A percentile compares a stretch with the other conserved stretches of the same genome.
Evolutionary conservation across 176 grass and related monocot species (phyloP).

Genomic region (Oryza meridionalis): DNA sequence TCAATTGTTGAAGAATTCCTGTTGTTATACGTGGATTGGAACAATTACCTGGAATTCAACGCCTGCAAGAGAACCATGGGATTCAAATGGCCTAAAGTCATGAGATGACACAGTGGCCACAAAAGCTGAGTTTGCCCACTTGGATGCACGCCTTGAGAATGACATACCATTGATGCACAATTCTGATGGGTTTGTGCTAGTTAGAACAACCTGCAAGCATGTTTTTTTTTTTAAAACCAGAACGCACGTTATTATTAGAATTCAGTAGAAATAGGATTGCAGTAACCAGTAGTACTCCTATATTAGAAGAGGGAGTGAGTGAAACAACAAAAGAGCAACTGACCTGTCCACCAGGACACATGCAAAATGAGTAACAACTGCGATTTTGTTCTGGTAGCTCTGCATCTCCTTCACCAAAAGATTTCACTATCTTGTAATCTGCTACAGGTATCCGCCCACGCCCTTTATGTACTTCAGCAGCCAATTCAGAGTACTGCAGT

Average conservation of each 20-base stretch:
- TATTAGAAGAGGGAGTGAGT: background rate
- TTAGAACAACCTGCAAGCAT: conserved; percentile 92
- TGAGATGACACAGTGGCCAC: conserved; percentile 85
- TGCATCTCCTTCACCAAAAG: conserved; percentile 50
- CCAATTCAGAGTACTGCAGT: conserved; percentile 83
- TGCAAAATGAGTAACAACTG: conserved; percentile 97
- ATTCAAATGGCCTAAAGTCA: conserved; percentile 71
- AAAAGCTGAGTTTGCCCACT: conserved; percentile 95
- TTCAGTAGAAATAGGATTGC: conserved; percentile 22
- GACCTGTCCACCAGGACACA: conserved; percentile 99
- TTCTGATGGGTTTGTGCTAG: conserved; percentile 86
- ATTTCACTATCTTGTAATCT: conserved; percentile 91
- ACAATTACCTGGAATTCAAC: conserved; percentile 93
- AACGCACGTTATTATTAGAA: background rate
- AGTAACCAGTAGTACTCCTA: background rate
- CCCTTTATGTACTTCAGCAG: conserved; percentile 77
- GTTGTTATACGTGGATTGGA: conserved; percentile 10
- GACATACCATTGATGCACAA: conserved; percentile 99
- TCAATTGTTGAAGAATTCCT: conserved; percentile 35
- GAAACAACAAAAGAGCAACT: conserved; percentile 3
- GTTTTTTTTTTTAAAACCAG: background rate
- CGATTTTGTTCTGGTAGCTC: conserved; percentile 46
- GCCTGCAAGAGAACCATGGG: conserved; percentile 82
- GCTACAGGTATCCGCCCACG: conserved; percentile 98
- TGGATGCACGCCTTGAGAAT: conserved; percentile 85